phyloP scores from a whole-genome alignment of 2,329 filamentous ascomycete genomes.

The Trichoderma guizhouense region DNA sequence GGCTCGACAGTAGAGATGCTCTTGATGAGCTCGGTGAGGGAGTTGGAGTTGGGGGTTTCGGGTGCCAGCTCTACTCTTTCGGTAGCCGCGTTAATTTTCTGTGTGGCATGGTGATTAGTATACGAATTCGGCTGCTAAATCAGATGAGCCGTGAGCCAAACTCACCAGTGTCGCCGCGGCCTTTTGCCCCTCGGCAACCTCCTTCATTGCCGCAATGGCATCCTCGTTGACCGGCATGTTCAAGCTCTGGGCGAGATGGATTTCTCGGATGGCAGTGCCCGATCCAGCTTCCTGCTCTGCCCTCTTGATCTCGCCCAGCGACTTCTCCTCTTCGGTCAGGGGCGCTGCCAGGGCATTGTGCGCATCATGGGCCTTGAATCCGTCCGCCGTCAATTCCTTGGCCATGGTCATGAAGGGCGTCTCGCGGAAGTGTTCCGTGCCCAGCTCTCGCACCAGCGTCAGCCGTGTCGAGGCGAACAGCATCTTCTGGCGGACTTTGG shows the following conservation, averaged over 20 bases:
- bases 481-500: conserved; percentile 82
- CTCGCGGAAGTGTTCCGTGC: conserved; percentile 74
- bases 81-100: conserved; percentile 69
- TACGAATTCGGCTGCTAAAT: not conserved
- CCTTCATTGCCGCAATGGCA: conserved; percentile 61
- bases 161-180: conserved; percentile 64
- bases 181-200: conserved; percentile 50
- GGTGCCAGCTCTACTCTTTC: conserved; percentile 67
- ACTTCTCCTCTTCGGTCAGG: conserved; percentile 74
- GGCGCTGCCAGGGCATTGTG: conserved; percentile 65
- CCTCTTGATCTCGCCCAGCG: conserved; percentile 67
- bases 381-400: conserved; percentile 64
- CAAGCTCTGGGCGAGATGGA: conserved; percentile 56
- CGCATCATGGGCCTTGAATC: conserved; percentile 70
- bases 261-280: conserved; percentile 60
- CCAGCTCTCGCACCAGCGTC: conserved; percentile 72
- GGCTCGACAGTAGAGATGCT: conserved; percentile 66
- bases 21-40: conserved; percentile 55
- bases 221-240: conserved; percentile 59
- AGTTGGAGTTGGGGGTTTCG: conserved; percentile 48
- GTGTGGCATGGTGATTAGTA: not conserved
- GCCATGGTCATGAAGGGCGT: conserved; percentile 69
- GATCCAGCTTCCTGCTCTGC: conserved; percentile 71
- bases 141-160: conserved; percentile 13
- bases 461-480: conserved; percentile 76